Base-by-base conservation (phyloP, 176 grass and related monocot genomes). In the Avena atlantica region DNA sequence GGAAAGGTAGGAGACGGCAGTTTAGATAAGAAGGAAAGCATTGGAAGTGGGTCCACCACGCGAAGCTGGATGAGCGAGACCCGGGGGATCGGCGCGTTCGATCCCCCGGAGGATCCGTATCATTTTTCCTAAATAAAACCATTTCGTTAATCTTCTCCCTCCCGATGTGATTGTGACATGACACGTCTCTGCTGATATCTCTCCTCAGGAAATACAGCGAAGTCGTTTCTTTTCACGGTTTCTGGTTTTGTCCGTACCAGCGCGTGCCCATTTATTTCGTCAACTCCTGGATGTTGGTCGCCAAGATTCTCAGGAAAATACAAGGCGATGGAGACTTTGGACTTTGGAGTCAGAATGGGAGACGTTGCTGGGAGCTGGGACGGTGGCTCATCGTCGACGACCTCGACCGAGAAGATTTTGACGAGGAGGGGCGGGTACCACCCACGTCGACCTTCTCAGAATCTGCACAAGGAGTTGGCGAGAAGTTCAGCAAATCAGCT, bases 261-360 rank as follows among this genome's bases (percentile, higher is more conserved):
- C 0, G 69, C 12, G 0, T 59, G 50, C 2, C 62, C 42, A 44
- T 44, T 40, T 70, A 44, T 44, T 40, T 70, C 24, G 70, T 78
- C 20, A 53, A 62, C 31, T 66, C 13, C 13, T 59, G 19, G 51
- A 24, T 52, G 52, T 78, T 66, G 12, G 74, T 77, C 52, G 16
- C 19, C 31, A 79, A 80, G 65, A 81, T 80, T 78, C 86, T 56
- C 24, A 12, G 44, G 62, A 50, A 51, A 76, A 20, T 85, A 60
- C 15, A 21, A n/a, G 19, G 57, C 57, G 19, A 59, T 6, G 57
- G 57, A 2, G 12, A 16, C 48, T 25, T 25, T 1, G 2, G 29
- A 31, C 10, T 19, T 7, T 3, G 19, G 19, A 57, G 57, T 59
- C 57, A 59, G 47, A 37, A 12, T 62, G 65, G 57, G 37, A 49